Percentiles rank a stretch among this genome's conserved stretches.
Evolutionary conservation across 352 stramenopile genomes (phyloP).

Genomic region (Pythium sukuiense): DNA sequence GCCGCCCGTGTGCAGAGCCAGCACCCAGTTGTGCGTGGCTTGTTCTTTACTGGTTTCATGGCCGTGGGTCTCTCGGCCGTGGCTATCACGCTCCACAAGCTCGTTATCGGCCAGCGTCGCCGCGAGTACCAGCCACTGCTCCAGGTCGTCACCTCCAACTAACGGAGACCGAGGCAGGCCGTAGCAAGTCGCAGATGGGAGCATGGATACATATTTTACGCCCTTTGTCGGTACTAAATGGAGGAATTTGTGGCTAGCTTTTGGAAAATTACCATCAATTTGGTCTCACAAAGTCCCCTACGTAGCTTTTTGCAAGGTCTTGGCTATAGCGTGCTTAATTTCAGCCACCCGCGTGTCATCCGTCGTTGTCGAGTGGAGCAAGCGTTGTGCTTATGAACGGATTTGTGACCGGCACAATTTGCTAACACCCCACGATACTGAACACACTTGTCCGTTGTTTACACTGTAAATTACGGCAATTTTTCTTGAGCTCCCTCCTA

Average conservation of each 20-base stretch:
- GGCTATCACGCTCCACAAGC: conserved; percentile 24
- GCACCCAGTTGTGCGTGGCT: not conserved
- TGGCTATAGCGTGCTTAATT: not conserved
- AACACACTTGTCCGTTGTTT: not conserved
- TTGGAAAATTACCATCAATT: not conserved
- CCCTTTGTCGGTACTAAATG: not conserved
- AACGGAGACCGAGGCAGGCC: not conserved
- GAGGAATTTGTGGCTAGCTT: not conserved
- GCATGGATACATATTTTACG: not conserved
- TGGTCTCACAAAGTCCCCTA: not conserved
- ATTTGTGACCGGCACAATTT: not conserved
- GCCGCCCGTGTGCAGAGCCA: conserved; percentile 11
- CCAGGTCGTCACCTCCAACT: conserved; percentile 9
- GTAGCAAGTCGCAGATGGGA: not conserved
- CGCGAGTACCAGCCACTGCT: conserved; percentile 27
- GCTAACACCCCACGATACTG: not conserved
- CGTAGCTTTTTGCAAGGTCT: not conserved
- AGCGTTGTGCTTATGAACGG: not conserved
- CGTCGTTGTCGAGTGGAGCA: not conserved
- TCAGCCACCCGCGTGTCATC: not conserved
- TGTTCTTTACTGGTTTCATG: conserved; percentile 2
- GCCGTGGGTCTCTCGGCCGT: conserved; percentile 10
- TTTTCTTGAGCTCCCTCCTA: not conserved
- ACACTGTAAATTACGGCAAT: not conserved
- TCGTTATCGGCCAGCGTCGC: conserved; percentile 14